These are phyloP conservation scores for Sphagnum fallax DNA, from an alignment of 228 moss, liverwort and hornwort genomes.

Conservation along the genomic window DNA sequence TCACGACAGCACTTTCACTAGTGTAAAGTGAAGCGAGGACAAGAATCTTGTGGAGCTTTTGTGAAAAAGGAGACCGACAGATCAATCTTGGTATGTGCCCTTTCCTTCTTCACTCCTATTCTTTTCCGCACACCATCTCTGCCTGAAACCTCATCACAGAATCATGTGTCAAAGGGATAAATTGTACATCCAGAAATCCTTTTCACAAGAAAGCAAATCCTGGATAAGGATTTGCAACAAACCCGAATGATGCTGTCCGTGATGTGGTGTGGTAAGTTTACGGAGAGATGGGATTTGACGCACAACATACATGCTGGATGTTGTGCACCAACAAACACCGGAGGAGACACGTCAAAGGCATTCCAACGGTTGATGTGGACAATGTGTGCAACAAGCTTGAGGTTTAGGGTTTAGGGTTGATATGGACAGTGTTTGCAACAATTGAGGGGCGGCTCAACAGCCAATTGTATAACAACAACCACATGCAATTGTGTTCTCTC, in stretches of 20 bases:
- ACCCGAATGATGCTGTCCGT: neutral
- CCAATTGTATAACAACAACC: too few species aligned
- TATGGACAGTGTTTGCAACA: slow-evolving; percentile 34
- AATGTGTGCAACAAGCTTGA: too few species aligned
- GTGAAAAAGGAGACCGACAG: slow-evolving; percentile 25
- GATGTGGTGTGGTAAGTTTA: slow-evolving; percentile 5
- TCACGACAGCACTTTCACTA: too few species aligned
- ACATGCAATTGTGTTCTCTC: too few species aligned
- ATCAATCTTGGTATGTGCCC: slow-evolving; percentile 29
- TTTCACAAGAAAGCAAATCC: too few species aligned
- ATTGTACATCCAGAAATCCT: too few species aligned
- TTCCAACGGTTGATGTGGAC: slow-evolving; percentile 21
- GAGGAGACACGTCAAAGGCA: slow-evolving; percentile 49
- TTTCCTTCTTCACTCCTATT: neutral
- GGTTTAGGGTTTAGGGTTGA: slow-evolving; percentile 3
- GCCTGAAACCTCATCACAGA: too few species aligned
- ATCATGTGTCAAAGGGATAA: too few species aligned
- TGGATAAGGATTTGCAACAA: neutral
- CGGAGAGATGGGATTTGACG: slow-evolving; percentile 47
- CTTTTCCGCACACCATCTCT: neutral
- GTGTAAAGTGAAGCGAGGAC: too few species aligned
- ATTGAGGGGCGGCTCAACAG: slow-evolving; percentile 19
- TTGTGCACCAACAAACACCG: slow-evolving; percentile 30
- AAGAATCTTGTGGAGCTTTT: slow-evolving; percentile 13
- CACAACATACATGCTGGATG: slow-evolving; percentile 45